Evolutionary conservation across 768 basidiomycete genomes (phyloP).

Genomic region (Asterophora parasitica): DNA sequence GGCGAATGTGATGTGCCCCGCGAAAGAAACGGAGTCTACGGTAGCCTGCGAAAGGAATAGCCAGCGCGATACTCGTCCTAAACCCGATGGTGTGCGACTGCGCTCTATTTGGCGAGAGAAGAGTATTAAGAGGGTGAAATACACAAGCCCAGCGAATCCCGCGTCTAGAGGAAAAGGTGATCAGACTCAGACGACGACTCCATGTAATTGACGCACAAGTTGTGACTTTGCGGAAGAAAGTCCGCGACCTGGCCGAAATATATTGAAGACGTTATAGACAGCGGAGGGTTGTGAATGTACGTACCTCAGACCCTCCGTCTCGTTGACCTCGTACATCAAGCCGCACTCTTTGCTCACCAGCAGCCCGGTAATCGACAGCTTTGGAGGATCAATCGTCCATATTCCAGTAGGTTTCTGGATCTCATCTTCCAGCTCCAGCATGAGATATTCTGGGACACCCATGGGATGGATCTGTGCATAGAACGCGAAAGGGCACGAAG

Average conservation of each 20-base stretch:
- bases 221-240: slow-evolving; percentile 72
- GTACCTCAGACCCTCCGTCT: slow-evolving; percentile 68
- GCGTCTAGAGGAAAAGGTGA: slow-evolving; percentile 50
- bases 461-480: slow-evolving; percentile 61
- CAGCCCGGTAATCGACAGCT: slow-evolving; percentile 56
- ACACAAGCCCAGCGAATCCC: slow-evolving; percentile 59
- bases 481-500: slow-evolving; percentile 61
- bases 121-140: slow-evolving; percentile 61
- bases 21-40: slow-evolving; percentile 81
- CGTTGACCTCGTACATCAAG: slow-evolving; percentile 59
- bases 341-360: slow-evolving; percentile 81
- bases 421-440: slow-evolving; percentile 72
- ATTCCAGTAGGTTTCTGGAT: slow-evolving; percentile 70
- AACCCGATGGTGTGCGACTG: slow-evolving; percentile 73
- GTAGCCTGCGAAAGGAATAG: slow-evolving; percentile 75
- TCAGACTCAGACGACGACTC: too few species aligned
- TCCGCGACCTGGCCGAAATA: slow-evolving; percentile 38
- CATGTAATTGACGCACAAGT: slow-evolving; percentile 39
- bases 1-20: slow-evolving; percentile 84
- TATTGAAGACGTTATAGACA: not conserved
- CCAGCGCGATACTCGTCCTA: slow-evolving; percentile 80
- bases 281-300: slow-evolving; percentile 10
- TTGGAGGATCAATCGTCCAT: slow-evolving; percentile 52
- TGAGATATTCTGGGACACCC: slow-evolving; percentile 43
- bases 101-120: slow-evolving; percentile 70